These are phyloP conservation scores for Epichloe uncinata DNA, from an alignment of 2,329 filamentous ascomycete genomes.

Conservation along the genomic window DNA sequence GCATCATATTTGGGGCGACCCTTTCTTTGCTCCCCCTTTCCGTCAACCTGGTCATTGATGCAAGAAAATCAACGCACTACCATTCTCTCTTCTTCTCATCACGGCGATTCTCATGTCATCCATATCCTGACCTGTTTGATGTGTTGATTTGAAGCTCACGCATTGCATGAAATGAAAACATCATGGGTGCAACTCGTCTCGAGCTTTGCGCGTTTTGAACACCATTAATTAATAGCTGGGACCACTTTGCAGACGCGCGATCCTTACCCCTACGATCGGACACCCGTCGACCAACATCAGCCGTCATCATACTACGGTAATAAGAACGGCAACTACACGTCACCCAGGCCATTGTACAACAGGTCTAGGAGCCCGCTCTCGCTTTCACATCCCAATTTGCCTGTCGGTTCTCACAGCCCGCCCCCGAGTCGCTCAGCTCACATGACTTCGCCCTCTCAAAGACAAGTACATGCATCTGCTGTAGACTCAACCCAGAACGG, in stretches of 20 bases:
- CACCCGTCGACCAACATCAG: constrained; percentile 28
- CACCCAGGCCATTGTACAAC: constrained; percentile 31
- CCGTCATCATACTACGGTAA: constrained; percentile 33
- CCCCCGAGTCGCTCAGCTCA: constrained; percentile 21
- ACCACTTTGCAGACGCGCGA: constrained; percentile 30
- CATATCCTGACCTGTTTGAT: neutral
- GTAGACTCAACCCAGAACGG: constrained; percentile 29
- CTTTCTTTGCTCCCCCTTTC: neutral
- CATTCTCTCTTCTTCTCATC: neutral
- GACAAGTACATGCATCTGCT: constrained; percentile 27
- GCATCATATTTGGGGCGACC: neutral
- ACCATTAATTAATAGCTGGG: neutral
- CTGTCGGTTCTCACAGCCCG: constrained; percentile 29
- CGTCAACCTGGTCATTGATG: neutral
- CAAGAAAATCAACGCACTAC: neutral
- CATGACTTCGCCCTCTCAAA: constrained; percentile 35
- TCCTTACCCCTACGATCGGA: constrained; percentile 32
- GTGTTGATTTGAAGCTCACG: neutral
- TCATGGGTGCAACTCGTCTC: neutral
- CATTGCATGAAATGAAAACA: neutral
- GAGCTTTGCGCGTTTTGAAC: neutral
- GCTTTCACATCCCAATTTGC: constrained; percentile 34
- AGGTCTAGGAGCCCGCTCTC: constrained; percentile 37
- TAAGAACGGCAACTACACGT: constrained; percentile 32
- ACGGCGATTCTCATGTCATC: neutral